phyloP scores from a whole-genome alignment of 331 rosid species.

The Cydonia oblonga region DNA sequence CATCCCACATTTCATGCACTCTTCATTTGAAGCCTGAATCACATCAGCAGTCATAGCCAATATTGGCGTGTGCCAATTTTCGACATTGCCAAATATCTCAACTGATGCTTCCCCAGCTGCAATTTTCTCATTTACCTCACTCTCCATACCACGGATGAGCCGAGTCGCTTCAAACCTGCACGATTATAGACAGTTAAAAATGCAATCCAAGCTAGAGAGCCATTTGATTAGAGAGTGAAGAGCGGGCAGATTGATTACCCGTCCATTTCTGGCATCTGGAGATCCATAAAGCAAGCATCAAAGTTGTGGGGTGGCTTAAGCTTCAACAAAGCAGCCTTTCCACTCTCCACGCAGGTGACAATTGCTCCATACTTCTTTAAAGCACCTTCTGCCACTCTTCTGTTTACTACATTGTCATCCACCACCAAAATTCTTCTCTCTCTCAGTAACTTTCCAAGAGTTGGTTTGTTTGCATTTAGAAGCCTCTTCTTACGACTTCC shows the following conservation, averaged over 20 bases:
- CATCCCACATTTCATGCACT: slow-evolving; percentile 84
- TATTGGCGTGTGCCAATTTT: slow-evolving; percentile 72
- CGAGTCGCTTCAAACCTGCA: slow-evolving; percentile 73
- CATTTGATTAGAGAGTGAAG: not conserved
- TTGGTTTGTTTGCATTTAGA: slow-evolving; percentile 31
- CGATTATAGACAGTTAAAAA: slow-evolving; percentile 12
- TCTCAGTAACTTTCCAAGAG: slow-evolving; percentile 45
- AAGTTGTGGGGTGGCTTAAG: slow-evolving; percentile 74
- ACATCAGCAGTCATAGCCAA: slow-evolving; percentile 98
- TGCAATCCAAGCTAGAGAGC: not conserved
- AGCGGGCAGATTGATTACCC: slow-evolving; percentile 49
- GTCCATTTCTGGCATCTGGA: slow-evolving; percentile 98
- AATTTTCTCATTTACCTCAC: slow-evolving; percentile 41
- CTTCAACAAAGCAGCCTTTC: slow-evolving; percentile 51
- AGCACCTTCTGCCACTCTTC: slow-evolving; percentile 89
- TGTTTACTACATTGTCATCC: slow-evolving; percentile 80
- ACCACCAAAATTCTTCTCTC: slow-evolving; percentile 73
- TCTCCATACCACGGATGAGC: slow-evolving; percentile 50
- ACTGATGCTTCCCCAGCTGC: slow-evolving; percentile 44
- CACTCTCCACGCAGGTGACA: slow-evolving; percentile 71
- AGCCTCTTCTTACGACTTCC: slow-evolving; percentile 46
- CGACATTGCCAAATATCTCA: slow-evolving; percentile 44
- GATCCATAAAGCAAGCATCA: slow-evolving; percentile 96
- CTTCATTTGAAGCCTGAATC: slow-evolving; percentile 66
- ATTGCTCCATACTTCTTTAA: slow-evolving; percentile 70